Percentiles rank a stretch among this genome's conserved stretches.
Evolutionary conservation across 345 rosid species (phyloP).

Genomic region (Eutrema heterophyllum): DNA sequence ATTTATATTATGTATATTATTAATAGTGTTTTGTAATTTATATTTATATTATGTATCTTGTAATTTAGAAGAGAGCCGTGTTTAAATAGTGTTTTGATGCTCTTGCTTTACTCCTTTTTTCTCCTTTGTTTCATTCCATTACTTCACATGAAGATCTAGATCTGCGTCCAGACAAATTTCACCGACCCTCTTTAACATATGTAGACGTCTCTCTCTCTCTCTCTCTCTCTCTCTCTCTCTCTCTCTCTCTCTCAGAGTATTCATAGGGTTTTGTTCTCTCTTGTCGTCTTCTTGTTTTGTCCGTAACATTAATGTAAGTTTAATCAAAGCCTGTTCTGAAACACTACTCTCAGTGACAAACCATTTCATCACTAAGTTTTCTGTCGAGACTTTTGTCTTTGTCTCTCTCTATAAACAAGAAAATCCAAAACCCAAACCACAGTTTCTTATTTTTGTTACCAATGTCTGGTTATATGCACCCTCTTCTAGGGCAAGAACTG

Average conservation of each 20-base stretch:
- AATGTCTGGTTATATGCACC: slow-evolving; percentile 52
- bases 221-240: slow-evolving; percentile 2
- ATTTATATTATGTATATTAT: not conserved
- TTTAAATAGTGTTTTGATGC: slow-evolving; percentile 13
- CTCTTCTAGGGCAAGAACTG: slow-evolving; percentile 43
- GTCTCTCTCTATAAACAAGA: slow-evolving; percentile 5
- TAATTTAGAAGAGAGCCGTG: slow-evolving; percentile 6
- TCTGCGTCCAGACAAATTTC: slow-evolving; percentile 35
- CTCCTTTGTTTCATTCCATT: slow-evolving; percentile 22
- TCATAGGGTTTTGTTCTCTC: slow-evolving; percentile 24
- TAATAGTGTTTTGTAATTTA: not conserved
- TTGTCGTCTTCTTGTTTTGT: slow-evolving; percentile 36
- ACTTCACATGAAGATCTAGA: slow-evolving; percentile 39
- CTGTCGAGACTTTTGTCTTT: slow-evolving; percentile 24
- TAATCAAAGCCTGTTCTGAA: slow-evolving; percentile 16
- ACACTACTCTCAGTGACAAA: slow-evolving; percentile 15
- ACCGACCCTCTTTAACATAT: slow-evolving; percentile 23
- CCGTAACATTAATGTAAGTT: slow-evolving; percentile 10
- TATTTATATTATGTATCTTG: not conserved
- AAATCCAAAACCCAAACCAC: not conserved
- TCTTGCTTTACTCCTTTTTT: slow-evolving; percentile 31
- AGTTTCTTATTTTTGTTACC: slow-evolving; percentile 11
- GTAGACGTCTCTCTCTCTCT: not conserved
- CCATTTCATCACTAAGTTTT: slow-evolving; percentile 21
- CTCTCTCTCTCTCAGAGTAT: not conserved